Conservation (phyloP, 129 eudicot genomes). For the Apium graveolens region DNA sequence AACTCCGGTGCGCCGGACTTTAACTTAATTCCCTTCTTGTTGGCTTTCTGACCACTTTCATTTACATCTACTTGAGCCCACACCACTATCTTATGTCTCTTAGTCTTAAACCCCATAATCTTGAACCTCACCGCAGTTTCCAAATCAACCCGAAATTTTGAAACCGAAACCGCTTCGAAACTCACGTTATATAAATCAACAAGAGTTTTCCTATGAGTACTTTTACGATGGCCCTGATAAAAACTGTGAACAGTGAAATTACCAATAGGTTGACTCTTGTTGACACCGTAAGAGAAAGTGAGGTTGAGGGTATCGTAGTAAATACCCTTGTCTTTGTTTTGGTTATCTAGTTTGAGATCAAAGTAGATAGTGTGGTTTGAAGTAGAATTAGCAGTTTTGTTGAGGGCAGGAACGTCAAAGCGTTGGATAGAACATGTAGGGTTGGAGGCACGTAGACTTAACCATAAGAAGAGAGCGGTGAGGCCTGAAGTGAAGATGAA, state of each 20-base stretch:
- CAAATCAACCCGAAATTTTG: slow-evolving; percentile 29
- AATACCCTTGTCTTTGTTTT: slow-evolving; percentile 36
- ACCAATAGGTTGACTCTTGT: slow-evolving; percentile 17
- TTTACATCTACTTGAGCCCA: slow-evolving; percentile 23
- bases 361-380: slow-evolving; percentile 29
- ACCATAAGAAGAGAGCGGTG: slow-evolving; percentile 61
- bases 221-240: slow-evolving; percentile 58
- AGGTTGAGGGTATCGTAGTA: slow-evolving; percentile 31
- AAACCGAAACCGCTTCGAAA: slow-evolving; percentile 23
- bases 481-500: slow-evolving; percentile 48
- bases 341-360: slow-evolving; percentile 39
- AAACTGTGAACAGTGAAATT: slow-evolving; percentile 34
- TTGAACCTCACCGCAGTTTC: slow-evolving; percentile 36
- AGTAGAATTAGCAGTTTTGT: slow-evolving; percentile 17
- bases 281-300: slow-evolving; percentile 22
- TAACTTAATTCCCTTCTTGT: slow-evolving; percentile 29
- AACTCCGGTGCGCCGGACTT: slow-evolving; percentile 29
- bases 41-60: slow-evolving; percentile 21
- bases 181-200: slow-evolving; percentile 26
- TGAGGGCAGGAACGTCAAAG: slow-evolving; percentile 34
- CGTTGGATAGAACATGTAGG: slow-evolving; percentile 35
- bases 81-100: slow-evolving; percentile 26
- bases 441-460: slow-evolving; percentile 41
- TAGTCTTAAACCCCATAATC: slow-evolving; percentile 26
- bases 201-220: slow-evolving; percentile 29